Evolutionary conservation across 192 early-diverging fungal species (phyloP).

Genomic region (Chytriomyces hyalinus): DNA sequence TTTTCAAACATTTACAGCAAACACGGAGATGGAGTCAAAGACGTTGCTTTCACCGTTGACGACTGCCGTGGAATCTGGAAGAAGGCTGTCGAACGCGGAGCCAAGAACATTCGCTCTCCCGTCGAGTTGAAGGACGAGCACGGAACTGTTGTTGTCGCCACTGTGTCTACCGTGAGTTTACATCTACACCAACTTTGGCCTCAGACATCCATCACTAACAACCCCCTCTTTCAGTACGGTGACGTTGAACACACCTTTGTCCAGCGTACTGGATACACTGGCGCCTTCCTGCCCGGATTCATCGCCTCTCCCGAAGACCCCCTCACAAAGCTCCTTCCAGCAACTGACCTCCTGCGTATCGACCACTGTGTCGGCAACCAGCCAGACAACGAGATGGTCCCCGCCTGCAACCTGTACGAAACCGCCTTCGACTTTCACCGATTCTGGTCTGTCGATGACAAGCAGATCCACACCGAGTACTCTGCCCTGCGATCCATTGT

Average conservation of each 20-base stretch:
- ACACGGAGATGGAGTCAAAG: conserved; percentile 95
- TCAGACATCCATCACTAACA: too few species aligned
- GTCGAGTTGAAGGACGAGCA: conserved; percentile 76
- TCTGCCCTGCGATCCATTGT: conserved; percentile 93
- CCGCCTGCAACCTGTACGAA: conserved; percentile 88
- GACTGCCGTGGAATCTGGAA: conserved; percentile 79
- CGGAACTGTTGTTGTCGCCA: conserved; percentile 91
- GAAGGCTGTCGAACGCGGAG: conserved; percentile 85
- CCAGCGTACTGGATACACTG: conserved; percentile 80
- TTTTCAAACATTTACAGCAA: conserved; percentile 39
- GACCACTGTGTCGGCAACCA: conserved; percentile 99
- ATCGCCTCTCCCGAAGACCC: conserved; percentile 41
- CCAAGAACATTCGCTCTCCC: conserved; percentile 77
- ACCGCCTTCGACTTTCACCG: conserved; percentile 93
- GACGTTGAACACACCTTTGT: conserved; percentile 97
- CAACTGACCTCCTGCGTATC: conserved; percentile 71
- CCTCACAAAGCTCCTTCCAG: conserved; percentile 52
- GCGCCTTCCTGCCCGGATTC: conserved; percentile 87
- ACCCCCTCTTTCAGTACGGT: conserved; percentile 65
- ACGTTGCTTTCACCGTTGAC: conserved; percentile 93
- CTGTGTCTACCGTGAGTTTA: conserved; percentile 67
- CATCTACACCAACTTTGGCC: too few species aligned
- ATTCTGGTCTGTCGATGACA: conserved; percentile 99
- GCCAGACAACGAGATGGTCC: conserved; percentile 87
- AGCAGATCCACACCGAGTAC: conserved; percentile 95